These are phyloP conservation scores for Exophiala viscosa DNA, from an alignment of 2,329 filamentous ascomycete genomes.

Conservation along the genomic window DNA sequence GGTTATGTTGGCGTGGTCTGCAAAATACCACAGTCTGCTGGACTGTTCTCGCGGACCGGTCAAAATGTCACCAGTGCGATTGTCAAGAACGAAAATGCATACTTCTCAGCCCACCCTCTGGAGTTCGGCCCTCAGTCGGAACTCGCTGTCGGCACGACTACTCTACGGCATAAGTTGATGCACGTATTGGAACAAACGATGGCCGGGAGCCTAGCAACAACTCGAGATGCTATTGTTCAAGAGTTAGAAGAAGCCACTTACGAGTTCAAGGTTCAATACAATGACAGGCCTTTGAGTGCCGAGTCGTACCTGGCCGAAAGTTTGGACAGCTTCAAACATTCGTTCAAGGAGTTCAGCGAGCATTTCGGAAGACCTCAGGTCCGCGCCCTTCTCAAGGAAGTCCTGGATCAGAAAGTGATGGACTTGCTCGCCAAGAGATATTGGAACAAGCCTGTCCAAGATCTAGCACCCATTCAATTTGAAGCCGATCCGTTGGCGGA, in stretches of 20 bases:
- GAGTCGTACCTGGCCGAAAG: slow-evolving; percentile 96
- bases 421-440: slow-evolving; percentile 90
- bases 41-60: slow-evolving; percentile 78
- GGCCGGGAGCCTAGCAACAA: slow-evolving; percentile 84
- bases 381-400: slow-evolving; percentile 80
- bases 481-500: slow-evolving; percentile 72
- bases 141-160: slow-evolving; percentile 76
- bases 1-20: slow-evolving; percentile 96
- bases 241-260: slow-evolving; percentile 96
- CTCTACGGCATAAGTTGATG: slow-evolving; percentile 92
- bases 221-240: slow-evolving; percentile 86
- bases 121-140: slow-evolving; percentile 73
- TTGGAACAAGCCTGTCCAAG: slow-evolving; percentile 94
- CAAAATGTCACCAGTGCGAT: slow-evolving; percentile 78
- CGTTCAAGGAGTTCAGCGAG: slow-evolving; percentile 90
- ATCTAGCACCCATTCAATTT: slow-evolving; percentile 62
- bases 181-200: slow-evolving; percentile 94
- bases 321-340: slow-evolving; percentile 93
- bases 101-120: slow-evolving; percentile 75
- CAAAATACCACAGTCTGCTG: slow-evolving; percentile 64
- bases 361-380: slow-evolving; percentile 87
- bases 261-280: slow-evolving; percentile 99
- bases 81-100: slow-evolving; percentile 80
- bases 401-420: slow-evolving; percentile 90
- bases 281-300: slow-evolving; percentile 87